These are phyloP conservation scores for Quercus gilva DNA, from an alignment of 306 rosid species.

Conservation along the genomic window DNA sequence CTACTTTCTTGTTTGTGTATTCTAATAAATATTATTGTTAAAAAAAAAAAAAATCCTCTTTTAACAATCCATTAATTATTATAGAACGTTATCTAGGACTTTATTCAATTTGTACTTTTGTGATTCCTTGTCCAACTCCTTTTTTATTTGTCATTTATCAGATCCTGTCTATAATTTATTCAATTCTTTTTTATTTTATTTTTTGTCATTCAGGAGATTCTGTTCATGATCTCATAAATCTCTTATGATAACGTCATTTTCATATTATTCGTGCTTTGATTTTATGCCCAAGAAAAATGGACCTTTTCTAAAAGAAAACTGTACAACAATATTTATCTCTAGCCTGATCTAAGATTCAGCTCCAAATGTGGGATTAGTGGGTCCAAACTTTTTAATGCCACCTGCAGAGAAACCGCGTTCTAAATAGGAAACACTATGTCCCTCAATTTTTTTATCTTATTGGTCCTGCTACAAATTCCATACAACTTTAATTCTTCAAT, in stretches of 20 bases:
- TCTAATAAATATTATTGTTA: no score
- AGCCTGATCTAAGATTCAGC: background rate
- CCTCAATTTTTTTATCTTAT: slow-evolving; percentile 24
- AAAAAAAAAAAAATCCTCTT: no score
- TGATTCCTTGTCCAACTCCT: background rate
- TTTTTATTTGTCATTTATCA: background rate
- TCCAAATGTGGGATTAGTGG: background rate
- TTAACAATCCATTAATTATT: no score
- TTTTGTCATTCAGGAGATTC: background rate
- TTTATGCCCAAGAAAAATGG: background rate
- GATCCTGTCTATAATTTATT: background rate
- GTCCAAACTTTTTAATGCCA: slow-evolving; percentile 26
- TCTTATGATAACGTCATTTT: background rate
- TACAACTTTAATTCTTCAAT: slow-evolving; percentile 6
- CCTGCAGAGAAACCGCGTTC: slow-evolving; percentile 65
- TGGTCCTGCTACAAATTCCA: slow-evolving; percentile 20
- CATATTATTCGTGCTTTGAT: background rate
- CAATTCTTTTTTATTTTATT: background rate
- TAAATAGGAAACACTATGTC: slow-evolving; percentile 29
- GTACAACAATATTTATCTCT: background rate
- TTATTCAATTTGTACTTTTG: no score
- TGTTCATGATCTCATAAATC: no score
- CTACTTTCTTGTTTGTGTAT: background rate
- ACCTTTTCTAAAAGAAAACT: background rate
- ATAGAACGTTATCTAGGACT: no score